Conservation (phyloP, 73 alveolate genomes). For the Effrenium voratum region DNA sequence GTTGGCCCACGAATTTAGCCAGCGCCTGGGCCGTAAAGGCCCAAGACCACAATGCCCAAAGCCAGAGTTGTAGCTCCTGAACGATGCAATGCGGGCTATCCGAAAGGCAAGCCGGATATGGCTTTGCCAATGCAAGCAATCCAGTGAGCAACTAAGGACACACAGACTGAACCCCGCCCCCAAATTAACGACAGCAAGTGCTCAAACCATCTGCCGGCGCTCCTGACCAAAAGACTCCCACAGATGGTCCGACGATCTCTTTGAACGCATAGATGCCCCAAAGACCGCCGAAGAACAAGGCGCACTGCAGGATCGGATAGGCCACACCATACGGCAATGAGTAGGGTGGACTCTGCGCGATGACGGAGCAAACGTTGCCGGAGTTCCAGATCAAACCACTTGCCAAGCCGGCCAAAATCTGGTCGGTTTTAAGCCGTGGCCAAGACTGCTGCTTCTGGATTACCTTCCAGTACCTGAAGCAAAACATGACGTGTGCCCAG, state of each 20-base stretch:
- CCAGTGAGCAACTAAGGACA: too few relatives aligned
- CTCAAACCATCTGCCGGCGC: not conserved
- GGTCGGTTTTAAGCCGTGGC: not conserved
- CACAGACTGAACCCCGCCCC: too few relatives aligned
- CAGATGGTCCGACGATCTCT: constrained; percentile 60
- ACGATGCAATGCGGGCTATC: too few relatives aligned
- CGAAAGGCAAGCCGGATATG: too few relatives aligned
- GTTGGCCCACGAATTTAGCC: too few relatives aligned
- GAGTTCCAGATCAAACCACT: constrained; percentile 87
- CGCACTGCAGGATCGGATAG: constrained; percentile 87
- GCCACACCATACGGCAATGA: constrained; percentile 85
- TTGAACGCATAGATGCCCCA: constrained; percentile 92
- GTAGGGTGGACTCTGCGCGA: constrained; percentile 75
- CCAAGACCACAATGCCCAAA: constrained; percentile 47
- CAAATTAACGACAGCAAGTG: too few relatives aligned
- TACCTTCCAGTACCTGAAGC: constrained; percentile 2
- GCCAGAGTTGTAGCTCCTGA: constrained; percentile 32
- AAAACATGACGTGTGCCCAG: not conserved
- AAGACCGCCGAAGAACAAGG: constrained; percentile 78
- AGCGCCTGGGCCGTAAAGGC: constrained; percentile 62
- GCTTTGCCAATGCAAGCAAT: too few relatives aligned
- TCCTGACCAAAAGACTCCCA: constrained; percentile 70
- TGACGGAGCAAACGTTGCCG: constrained; percentile 62
- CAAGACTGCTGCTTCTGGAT: not conserved
- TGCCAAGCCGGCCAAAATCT: constrained; percentile 14